Base-by-base conservation (phyloP, 192 early-diverging fungal genomes). In the Endogone sp. region DNA sequence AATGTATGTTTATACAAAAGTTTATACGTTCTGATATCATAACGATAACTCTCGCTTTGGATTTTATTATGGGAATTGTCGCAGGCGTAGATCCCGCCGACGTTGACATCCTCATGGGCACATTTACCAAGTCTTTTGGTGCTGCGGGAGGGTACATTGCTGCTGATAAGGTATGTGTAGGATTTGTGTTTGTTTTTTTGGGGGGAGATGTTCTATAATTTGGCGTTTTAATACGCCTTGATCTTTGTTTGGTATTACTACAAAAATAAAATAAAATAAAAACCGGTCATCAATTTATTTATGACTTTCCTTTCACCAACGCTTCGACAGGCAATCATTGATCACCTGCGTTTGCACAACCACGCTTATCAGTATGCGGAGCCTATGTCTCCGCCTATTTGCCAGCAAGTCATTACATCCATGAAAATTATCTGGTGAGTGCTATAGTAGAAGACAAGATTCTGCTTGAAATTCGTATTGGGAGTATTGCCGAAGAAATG, bases 71-170 rank as follows among this genome's bases (percentile, higher is more conserved):
- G 37, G 37, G 9, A 11, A 1, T 49, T 49, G 16, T 16, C 6
- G 6, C 37, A 49, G 90, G 90, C 32, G 80, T 95, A 3, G 91
- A 94, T 71, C 92, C 93, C 21, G 81, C 77, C 56, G 84, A 92
- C 26, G 87, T 95, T n/a, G 94, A 96, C 72, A 81, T 95, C 64
- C 75, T 92, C 31, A 95, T 96, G 94, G 94, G 93, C 29, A 95
- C 93, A 6, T 94, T 95, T 67, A 95, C 93, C 30, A 95, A 96
- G 76, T 90, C 88, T 61, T 95, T 96, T 86, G 94, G 93, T 59
- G 91, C 93, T 49, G 92, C 94, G n/a, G 94, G 94, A 62, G 94
- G 94, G 23, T 96, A 94, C 80, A 90, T 96, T 75, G 88, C 90
- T 28, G 93, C 84, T 11, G 82, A 74, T 67, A 85, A 89, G 71